Evolutionary conservation across 2,329 filamentous ascomycete species (phyloP).

Genomic region (Paecilomyces dactylethromorphus): DNA sequence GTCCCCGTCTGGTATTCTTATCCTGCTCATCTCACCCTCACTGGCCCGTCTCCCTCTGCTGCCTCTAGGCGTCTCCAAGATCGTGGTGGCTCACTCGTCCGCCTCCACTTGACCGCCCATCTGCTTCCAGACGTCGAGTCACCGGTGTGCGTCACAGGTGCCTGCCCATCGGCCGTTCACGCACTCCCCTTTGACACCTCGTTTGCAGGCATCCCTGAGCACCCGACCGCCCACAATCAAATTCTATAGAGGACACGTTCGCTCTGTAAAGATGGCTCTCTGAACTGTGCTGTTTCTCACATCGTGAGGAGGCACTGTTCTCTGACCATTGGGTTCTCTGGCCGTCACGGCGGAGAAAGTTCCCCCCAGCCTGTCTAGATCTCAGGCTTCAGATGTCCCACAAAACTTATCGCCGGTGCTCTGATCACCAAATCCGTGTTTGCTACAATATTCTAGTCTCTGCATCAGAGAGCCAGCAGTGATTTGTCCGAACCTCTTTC

Average conservation of each 20-base stretch:
- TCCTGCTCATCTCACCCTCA: not conserved
- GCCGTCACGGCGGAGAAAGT: conserved; percentile 34
- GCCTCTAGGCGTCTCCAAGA: not conserved
- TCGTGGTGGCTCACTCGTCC: not conserved
- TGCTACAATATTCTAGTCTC: not conserved
- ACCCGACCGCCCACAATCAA: conserved; percentile 5
- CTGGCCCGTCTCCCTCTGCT: not conserved
- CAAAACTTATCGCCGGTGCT: conserved; percentile 10
- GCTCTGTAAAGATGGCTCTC: conserved; percentile 7
- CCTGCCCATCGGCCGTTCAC: conserved; percentile 7
- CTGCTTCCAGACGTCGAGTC: conserved; percentile 25
- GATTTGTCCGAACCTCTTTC: conserved; percentile 9
- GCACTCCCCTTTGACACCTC: conserved; percentile 10
- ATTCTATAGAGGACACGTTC: conserved; percentile 3
- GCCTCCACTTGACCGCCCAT: conserved; percentile 16
- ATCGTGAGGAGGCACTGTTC: conserved; percentile 20
- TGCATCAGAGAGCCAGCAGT: conserved; percentile 10
- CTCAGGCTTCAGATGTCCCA: conserved; percentile 20
- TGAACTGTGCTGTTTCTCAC: conserved; percentile 18
- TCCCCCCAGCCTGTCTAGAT: conserved; percentile 23
- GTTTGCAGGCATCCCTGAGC: conserved; percentile 6
- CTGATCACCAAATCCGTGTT: conserved; percentile 20
- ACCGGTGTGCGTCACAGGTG: conserved; percentile 38
- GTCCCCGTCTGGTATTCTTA: not conserved
- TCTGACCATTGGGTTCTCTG: conserved; percentile 16